Evolutionary conservation across 2,329 filamentous ascomycete genomes (phyloP), one percentile per base, ranked within the genome.

Genomic region (Xylogone sp.): DNA sequence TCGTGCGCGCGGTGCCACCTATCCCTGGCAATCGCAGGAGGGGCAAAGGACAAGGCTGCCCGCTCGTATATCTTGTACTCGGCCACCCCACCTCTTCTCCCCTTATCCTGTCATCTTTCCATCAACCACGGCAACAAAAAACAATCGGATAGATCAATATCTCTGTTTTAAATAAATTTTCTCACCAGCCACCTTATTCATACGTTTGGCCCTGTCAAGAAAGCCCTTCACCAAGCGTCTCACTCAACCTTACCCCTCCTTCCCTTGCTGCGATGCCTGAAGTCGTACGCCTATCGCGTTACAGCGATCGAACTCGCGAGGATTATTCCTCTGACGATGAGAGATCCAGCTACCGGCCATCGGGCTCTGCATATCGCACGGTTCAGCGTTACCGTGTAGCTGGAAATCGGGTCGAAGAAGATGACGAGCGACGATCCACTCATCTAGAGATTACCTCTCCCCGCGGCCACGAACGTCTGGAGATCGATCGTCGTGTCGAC

Each of bases 321-420:
- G 63, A 63, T 43, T 62, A 65, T 48, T 64, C 61, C 1, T 65
- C 63, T 34, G 65, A 67, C 50, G 62, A 65, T 20, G 62, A 64
- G 7, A 56, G 58, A 12, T 61, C 62, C 16, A 49, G 50, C 16
- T 56, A 57, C 48, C 56, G 57, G 45, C 57, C 20, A 51, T 55
- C 5, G 22, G 9, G 42, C 10, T n/a, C n/a, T n/a, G n/a, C n/a
- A n/a, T 64, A 66, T 55, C 62, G 62, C 45, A 65, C 62, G 6
- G 61, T 67, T 18, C 64, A 65, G 49, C 60, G 62, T 42, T 67
- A 67, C 49, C 63, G 63, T 27, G 62, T 66, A n/a, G n/a, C n/a
- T n/a, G n/a, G n/a, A 44, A 55, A 57, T 47, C 49, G 62, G 51
- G 59, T 60, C 18, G 63, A 65, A 22, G 59, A 64, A 48, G 59